Conservation (phyloP, 176 grass and related monocot species). For the Oryza australiensis region DNA sequence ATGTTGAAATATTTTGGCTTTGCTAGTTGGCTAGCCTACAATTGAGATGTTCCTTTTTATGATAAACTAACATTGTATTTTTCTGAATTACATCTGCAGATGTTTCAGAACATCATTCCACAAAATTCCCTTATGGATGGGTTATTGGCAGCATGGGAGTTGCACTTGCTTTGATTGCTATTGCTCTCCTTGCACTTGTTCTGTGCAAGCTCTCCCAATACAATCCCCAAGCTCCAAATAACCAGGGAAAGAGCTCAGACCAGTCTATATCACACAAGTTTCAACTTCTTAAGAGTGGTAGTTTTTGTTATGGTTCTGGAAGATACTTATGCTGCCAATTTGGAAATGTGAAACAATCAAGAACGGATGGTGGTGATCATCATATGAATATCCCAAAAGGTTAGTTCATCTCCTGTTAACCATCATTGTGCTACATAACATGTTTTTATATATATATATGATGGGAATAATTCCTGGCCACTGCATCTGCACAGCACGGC, state of each 20-base stretch:
- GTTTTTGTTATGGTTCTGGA: slow-evolving; percentile 93
- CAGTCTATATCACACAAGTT: slow-evolving; percentile 66
- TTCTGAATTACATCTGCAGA: slow-evolving; percentile 50
- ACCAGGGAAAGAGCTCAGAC: slow-evolving; percentile 58
- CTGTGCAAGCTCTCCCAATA: slow-evolving; percentile 62
- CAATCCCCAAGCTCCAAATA: slow-evolving; percentile 49
- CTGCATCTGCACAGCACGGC: not conserved
- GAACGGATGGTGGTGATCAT: slow-evolving; percentile 53
- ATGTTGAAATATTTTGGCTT: slow-evolving; percentile 9
- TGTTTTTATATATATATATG: not conserved
- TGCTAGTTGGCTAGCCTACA: not conserved
- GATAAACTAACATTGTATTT: slow-evolving; percentile 27
- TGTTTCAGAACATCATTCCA: slow-evolving; percentile 45
- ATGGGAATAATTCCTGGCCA: not conserved
- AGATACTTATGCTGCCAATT: slow-evolving; percentile 84
- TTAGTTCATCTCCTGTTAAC: slow-evolving; percentile 41
- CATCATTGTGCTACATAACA: not conserved
- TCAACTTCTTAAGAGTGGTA: slow-evolving; percentile 82
- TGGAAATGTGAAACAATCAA: slow-evolving; percentile 64
- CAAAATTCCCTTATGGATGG: slow-evolving; percentile 91
- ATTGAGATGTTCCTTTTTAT: slow-evolving; percentile 17
- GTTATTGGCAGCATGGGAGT: slow-evolving; percentile 91
- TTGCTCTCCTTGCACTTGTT: slow-evolving; percentile 64
- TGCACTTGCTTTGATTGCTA: slow-evolving; percentile 76
- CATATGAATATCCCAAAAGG: slow-evolving; percentile 76